Conservation (phyloP, 2,329 filamentous ascomycete genomes). For the Gliomastix tumulicola region DNA sequence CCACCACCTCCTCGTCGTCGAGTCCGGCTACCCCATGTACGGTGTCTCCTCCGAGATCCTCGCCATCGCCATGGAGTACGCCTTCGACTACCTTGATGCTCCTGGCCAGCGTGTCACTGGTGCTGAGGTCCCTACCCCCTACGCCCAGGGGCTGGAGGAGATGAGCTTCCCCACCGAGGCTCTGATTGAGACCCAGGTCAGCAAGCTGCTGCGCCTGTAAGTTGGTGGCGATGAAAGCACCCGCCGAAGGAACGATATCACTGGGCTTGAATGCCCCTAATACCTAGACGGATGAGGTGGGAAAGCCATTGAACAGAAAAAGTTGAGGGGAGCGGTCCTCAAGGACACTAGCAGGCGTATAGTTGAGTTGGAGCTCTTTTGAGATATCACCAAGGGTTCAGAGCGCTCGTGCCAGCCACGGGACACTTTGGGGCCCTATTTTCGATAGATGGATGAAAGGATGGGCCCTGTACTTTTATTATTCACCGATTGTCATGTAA, state of each 20-base stretch:
- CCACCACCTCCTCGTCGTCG: constrained; percentile 79
- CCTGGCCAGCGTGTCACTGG: constrained; percentile 92
- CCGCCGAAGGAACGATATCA: not conserved
- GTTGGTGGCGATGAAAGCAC: no score
- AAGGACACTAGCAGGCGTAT: no score
- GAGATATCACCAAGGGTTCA: no score
- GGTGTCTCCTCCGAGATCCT: constrained; percentile 91
- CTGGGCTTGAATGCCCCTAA: not conserved
- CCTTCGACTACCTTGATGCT: constrained; percentile 93
- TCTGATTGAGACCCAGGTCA: constrained; percentile 80
- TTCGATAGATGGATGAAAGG: constrained; percentile 26
- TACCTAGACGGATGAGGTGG: no score
- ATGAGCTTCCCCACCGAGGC: constrained; percentile 90
- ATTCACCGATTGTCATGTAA: constrained; percentile 28
- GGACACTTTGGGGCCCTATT: no score
- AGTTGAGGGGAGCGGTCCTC: no score
- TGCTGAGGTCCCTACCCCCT: constrained; percentile 94
- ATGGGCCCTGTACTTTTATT: constrained; percentile 34
- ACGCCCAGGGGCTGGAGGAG: constrained; percentile 87
- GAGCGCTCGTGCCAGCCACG: no score
- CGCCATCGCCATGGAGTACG: constrained; percentile 93
- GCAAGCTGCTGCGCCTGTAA: constrained; percentile 80
- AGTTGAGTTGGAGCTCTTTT: no score
- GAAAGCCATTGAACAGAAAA: no score
- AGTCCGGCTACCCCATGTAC: constrained; percentile 94